Conservation (phyloP, 306 rosid genomes). For the Prunus dulcis region DNA sequence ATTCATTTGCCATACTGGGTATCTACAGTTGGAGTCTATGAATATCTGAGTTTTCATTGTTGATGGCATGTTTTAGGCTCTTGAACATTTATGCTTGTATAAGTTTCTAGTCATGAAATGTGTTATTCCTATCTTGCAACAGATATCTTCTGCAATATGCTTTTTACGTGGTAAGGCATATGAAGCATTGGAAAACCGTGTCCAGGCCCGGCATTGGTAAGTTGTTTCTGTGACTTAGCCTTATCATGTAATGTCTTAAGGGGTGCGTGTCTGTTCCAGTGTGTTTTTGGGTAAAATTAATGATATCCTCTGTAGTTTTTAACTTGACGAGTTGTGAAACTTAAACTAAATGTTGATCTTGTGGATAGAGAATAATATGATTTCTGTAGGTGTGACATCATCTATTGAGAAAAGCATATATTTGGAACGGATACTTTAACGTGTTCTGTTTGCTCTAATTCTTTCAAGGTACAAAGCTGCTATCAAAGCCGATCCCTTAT, state of each 20-base stretch:
- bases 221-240: constrained; percentile 20
- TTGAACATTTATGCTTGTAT: not conserved
- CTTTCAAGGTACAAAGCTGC: constrained; percentile 88
- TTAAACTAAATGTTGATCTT: not conserved
- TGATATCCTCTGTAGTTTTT: not conserved
- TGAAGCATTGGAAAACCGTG: constrained; percentile 90
- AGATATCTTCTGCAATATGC: constrained; percentile 94
- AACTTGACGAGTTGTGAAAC: not conserved
- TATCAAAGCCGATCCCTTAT: constrained; percentile 88
- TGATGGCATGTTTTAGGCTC: not conserved
- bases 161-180: constrained; percentile 88
- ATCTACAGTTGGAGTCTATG: not conserved
- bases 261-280: not conserved
- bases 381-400: constrained; percentile 3
- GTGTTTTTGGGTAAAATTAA: not conserved
- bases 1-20: not conserved
- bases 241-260: not conserved
- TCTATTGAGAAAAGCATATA: not conserved
- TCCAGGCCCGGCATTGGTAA: constrained; percentile 86
- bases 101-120: constrained; percentile 9
- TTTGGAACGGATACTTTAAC: constrained; percentile 19
- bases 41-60: not conserved
- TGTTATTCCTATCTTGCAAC: constrained; percentile 27
- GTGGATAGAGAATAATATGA: constrained; percentile 14
- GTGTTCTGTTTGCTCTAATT: constrained; percentile 23